Base-by-base conservation (phyloP, 306 rosid species). In the Medicago lupulina region DNA sequence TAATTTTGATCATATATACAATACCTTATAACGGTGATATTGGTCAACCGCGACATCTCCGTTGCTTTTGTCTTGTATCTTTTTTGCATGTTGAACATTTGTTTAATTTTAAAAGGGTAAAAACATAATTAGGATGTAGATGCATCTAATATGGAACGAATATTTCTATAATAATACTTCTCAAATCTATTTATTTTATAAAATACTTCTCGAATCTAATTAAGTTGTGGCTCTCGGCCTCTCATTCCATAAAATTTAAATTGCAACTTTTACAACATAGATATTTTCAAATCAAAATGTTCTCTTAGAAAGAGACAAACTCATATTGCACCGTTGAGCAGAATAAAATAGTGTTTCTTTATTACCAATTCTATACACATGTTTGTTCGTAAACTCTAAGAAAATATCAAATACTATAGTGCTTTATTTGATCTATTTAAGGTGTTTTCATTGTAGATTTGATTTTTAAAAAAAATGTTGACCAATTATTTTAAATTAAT, bases 1-100 rank as follows among this genome's bases (percentile, higher is more conserved):
- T 40, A 40, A 40, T 40, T 46, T 46, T 49, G 8, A 50, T 5
- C 1, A 49, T 4, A 14, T 50, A 4, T 15, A 50, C n/a, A 1
- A 9, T 79, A 88, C 83, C 87, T 83, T 80, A 16, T 88, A 88
- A 5, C 14, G 87, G 53, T 88, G 83, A 43, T 88, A 88, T 70
- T 62, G 60, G 49, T 88, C 91, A 60, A 55, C 4, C 7, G 83
- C 83, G 2, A 85, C 70, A 67, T 83, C 87, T 58, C 85, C 91
- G 13, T 67, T 88, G 55, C 85, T 80, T 25, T 75, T 51, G 46
- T 85, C 90, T 5, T 1, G 0, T n/a, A 88, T 88, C 66, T 25
- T 80, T 7, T 82, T 91, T 90, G 78, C 80, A 10, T 6, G n/a
- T 60, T 49, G 13, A 14, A 17, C 51, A 44, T 50, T 50, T 70